Evolutionary conservation across 371 early-diverging fungal species (phyloP).

Genomic region (Mortierella sp.): DNA sequence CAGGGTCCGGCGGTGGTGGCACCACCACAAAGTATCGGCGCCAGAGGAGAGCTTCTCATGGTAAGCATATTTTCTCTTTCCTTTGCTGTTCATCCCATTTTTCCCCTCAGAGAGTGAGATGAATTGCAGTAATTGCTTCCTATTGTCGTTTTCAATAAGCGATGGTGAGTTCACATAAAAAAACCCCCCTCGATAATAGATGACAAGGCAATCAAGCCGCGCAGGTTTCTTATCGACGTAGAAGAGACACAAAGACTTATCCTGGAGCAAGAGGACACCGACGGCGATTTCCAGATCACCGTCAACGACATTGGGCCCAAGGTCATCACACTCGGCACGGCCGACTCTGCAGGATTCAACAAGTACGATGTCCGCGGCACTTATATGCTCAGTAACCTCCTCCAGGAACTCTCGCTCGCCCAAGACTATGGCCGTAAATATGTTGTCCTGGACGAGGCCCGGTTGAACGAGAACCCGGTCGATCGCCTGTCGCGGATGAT

Average conservation of each 20-base stretch:
- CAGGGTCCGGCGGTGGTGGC: background rate
- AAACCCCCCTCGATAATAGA: conserved; percentile 59
- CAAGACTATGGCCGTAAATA: conserved; percentile 88
- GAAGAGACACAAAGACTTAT: conserved; percentile 84
- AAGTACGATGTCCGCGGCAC: conserved; percentile 94
- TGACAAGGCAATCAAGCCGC: conserved; percentile 76
- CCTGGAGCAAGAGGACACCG: conserved; percentile 95
- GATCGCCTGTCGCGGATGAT: conserved; percentile 93
- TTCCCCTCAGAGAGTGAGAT: background rate
- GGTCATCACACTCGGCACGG: conserved; percentile 88
- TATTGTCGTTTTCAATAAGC: background rate
- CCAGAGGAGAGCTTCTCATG: conserved; percentile 22
- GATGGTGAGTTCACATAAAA: background rate
- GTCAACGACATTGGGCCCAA: conserved; percentile 95
- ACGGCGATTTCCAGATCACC: conserved; percentile 96
- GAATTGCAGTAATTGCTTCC: background rate
- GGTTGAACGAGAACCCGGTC: conserved; percentile 95
- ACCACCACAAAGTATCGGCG: conserved; percentile 21
- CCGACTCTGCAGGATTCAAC: conserved; percentile 87
- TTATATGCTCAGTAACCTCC: conserved; percentile 92
- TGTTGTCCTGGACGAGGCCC: conserved; percentile 88
- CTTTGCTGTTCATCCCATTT: background rate
- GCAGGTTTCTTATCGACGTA: conserved; percentile 89
- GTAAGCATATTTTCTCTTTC: background rate
- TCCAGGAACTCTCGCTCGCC: conserved; percentile 96